Base-by-base conservation (phyloP, 78 protist genomes). In the Monosiga brevicollis region DNA sequence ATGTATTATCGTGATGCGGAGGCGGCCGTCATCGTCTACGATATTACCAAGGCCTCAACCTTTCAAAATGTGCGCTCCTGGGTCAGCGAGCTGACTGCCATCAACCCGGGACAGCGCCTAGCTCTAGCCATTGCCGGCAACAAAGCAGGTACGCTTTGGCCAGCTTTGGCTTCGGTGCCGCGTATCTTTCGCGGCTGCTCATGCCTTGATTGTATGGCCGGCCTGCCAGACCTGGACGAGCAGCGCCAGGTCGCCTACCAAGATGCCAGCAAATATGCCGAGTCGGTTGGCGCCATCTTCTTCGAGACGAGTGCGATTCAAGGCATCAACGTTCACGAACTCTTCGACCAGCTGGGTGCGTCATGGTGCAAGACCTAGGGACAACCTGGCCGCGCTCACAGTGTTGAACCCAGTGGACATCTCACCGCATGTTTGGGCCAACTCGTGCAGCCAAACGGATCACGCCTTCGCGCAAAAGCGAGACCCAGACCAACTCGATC, bases 21-120 rank as follows among this genome's bases (percentile, higher is more conserved):
- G 43, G 90, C 90, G 2, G 90, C 86, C 1, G 37, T 87, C 38
- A 55, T 87, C 29, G 90, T 84, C 36, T 87, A 83, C 71, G 90
- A 87, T 39, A 83, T 87, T 35, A 87, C 90, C 24, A 15, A n/a
- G 40, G 11, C 35, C 81, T 75, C 38, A 34, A 76, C 34, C 80
- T 85, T 85, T 42, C 54, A 78, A 72, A 73, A 75, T 32, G 62
- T 79, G 29, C n/a, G 79, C 32, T 34, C 2, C 36, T 84, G 87
- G 87, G 83, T 85, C 26, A 15, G 34, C 25, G 88, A 85, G 35
- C 79, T 85, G n/a, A n/a, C n/a, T n/a, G n/a, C 26, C 32, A 38
- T 41, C n/a, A 1, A 15, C 0, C 54, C 70, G 88, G 88, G 36
- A 78, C 76, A 40, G 71, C 81, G 1, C 76, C 41, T 78, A 20